Percentiles rank a stretch among this genome's conserved stretches.
These are phyloP conservation scores for Beta corolliflora DNA, from an alignment of 179 eudicot species.

Conservation along the genomic window DNA sequence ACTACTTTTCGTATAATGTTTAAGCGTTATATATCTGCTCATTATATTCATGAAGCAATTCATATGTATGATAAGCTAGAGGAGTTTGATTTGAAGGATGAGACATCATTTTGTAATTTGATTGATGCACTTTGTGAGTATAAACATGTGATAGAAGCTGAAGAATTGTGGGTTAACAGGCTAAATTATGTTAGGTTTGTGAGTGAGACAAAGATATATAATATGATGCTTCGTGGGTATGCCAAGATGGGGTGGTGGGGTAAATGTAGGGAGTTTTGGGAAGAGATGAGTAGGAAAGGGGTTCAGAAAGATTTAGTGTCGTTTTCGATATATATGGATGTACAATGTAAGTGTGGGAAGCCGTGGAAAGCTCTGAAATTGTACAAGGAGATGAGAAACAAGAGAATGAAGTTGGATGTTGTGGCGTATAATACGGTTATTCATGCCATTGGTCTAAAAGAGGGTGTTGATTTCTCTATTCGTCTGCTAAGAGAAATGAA, in stretches of 20 bases:
- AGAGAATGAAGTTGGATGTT: conserved; percentile 73
- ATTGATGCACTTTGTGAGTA: conserved; percentile 91
- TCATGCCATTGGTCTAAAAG: conserved; percentile 66
- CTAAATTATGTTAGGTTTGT: conserved; percentile 25
- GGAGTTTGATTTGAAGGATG: conserved; percentile 73
- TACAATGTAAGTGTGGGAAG: conserved; percentile 80
- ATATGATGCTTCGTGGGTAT: conserved; percentile 92
- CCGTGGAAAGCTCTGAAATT: conserved; percentile 85
- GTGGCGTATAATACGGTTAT: conserved; percentile 84
- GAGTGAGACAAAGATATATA: conserved; percentile 57
- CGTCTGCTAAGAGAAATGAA: conserved; percentile 70
- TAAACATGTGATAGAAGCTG: conserved; percentile 92
- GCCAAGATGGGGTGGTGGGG: conserved; percentile 85
- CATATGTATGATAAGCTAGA: conserved; percentile 45
- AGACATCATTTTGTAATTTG: conserved; percentile 63
- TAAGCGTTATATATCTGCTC: conserved; percentile 77
- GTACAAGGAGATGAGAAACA: conserved; percentile 87
- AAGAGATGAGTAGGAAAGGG: conserved; percentile 73
- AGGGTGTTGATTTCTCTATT: conserved; percentile 80
- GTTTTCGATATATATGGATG: conserved; percentile 89
- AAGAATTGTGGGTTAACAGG: conserved; percentile 57
- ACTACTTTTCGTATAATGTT: conserved; percentile 72
- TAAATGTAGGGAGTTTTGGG: conserved; percentile 91
- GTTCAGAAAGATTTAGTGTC: conserved; percentile 69
- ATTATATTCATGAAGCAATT: conserved; percentile 73